Base-by-base conservation (phyloP, 352 stramenopile genomes). In the Plasmopara muralis region DNA sequence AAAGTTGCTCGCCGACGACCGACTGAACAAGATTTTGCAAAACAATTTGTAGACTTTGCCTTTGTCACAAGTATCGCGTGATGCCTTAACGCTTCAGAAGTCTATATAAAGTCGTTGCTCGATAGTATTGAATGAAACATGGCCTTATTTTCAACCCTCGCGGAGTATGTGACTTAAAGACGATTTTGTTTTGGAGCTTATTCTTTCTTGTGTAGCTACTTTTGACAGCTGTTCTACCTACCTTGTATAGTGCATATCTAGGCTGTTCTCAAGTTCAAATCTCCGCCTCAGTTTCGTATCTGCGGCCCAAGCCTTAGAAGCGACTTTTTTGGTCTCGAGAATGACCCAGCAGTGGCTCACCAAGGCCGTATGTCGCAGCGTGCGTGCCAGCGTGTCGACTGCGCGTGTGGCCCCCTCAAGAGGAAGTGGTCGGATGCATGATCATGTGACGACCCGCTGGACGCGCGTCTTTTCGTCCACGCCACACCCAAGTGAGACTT, bases 401-500 rank as follows among this genome's bases (percentile, higher is more conserved):
- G 35, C 60, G 38, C 60, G 60, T 28, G 48, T 60, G 38, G 43
- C 31, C 25, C 46, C 50, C 13, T 45, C 51, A 16, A 43, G 28
- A 14, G 14, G 57, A 12, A 42, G 43, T 16, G 20, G 20, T 25
- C 20, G 20, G 20, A 25, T 50, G n/a, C 55, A 47, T 10, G 50
- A 42, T 40, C 46, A 65, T 15, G 57, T 48, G 10, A 49, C 60
- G 15, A 38, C 48, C 13, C 50, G 55, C 28, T 74, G 62, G 63
- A 39, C 62, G 53, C 75, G 80, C 42, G 68, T 70, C 20, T 85
- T 87, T 42, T 61, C 77, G 31, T 83, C 70, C 37, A 80, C 68
- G 47, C 82, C 82, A 31, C 82, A 92, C 64, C 77, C 82, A 50
- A 89, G 77, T 47, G 82, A 92, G 64, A 88, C 70, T n/a, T 98